These are phyloP conservation scores for Auricularia sp. DNA, from an alignment of 768 basidiomycete genomes.

Conservation along the genomic window DNA sequence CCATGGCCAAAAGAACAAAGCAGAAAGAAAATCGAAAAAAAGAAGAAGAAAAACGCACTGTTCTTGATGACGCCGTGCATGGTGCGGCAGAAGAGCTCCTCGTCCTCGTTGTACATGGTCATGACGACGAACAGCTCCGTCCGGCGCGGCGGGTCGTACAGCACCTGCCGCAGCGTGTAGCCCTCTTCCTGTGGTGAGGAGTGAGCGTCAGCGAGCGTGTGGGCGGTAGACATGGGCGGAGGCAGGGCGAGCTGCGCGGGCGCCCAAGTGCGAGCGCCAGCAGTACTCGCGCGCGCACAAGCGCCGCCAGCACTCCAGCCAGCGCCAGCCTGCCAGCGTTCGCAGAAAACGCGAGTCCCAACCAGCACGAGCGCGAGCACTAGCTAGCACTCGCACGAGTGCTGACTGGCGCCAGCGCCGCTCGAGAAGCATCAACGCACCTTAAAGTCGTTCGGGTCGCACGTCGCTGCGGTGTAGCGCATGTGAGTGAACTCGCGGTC, in stretches of 20 bases:
- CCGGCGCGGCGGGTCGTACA: constrained; percentile 81
- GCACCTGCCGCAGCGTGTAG: constrained; percentile 83
- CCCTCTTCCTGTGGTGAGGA: constrained; percentile 32
- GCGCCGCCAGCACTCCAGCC: too few species aligned
- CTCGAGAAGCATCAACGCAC: neutral
- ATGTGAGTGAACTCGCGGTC: constrained; percentile 92
- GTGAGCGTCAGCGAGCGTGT: neutral
- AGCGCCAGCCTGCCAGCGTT: neutral
- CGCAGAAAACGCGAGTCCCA: too few species aligned
- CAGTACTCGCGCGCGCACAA: too few species aligned
- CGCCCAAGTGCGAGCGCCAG: too few species aligned
- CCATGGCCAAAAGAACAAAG: too few species aligned
- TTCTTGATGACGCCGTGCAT: constrained; percentile 98
- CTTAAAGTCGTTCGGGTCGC: constrained; percentile 90
- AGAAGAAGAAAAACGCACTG: constrained; percentile 12
- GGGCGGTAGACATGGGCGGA: neutral
- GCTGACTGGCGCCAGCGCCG: neutral
- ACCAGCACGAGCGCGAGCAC: too few species aligned
- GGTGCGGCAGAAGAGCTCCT: constrained; percentile 80
- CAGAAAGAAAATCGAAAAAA: neutral
- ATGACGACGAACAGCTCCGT: constrained; percentile 96
- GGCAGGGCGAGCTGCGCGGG: neutral
- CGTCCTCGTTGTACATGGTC: constrained; percentile 97
- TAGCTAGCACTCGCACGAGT: too few species aligned
- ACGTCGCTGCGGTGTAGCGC: constrained; percentile 93